Percentiles rank a stretch among this genome's conserved stretches.
Evolutionary conservation across 345 rosid species (phyloP).

Genomic region (Aquilaria malaccensis): DNA sequence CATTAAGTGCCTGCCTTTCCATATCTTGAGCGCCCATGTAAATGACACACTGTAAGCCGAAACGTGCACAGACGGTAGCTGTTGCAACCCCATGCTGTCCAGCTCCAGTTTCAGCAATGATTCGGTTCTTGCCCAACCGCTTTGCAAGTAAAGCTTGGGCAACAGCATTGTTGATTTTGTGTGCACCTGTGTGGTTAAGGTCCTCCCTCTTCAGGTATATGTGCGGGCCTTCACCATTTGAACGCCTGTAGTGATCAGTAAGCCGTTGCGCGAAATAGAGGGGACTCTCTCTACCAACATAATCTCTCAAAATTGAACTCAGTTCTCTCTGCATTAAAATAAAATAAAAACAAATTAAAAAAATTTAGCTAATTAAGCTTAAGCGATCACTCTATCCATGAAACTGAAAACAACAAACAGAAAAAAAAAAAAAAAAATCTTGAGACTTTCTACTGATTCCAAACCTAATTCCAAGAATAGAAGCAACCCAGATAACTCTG

Average conservation of each 20-base stretch:
- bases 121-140: slow-evolving; percentile 68
- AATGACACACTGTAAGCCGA: slow-evolving; percentile 58
- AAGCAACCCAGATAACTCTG: too few species aligned
- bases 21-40: slow-evolving; percentile 91
- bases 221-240: slow-evolving; percentile 67
- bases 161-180: slow-evolving; percentile 76
- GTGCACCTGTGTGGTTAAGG: slow-evolving; percentile 83
- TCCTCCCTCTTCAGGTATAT: slow-evolving; percentile 89
- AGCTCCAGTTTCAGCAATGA: slow-evolving; percentile 88
- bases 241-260: slow-evolving; percentile 63
- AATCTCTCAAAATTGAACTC: slow-evolving; percentile 66
- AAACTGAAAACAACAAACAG: too few species aligned
- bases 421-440: too few species aligned
- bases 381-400: too few species aligned
- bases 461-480: not conserved
- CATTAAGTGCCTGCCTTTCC: slow-evolving; percentile 84
- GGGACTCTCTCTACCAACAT: slow-evolving; percentile 81
- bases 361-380: too few species aligned
- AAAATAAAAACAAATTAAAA: not conserved
- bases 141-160: slow-evolving; percentile 82
- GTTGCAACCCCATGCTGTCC: slow-evolving; percentile 96
- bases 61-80: slow-evolving; percentile 80
- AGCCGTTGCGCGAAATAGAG: slow-evolving; percentile 82
- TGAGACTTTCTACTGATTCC: too few species aligned
- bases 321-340: slow-evolving; percentile 45